Conservation (phyloP, 208 protist genomes). For the Acanthamoeba castellanii region DNA sequence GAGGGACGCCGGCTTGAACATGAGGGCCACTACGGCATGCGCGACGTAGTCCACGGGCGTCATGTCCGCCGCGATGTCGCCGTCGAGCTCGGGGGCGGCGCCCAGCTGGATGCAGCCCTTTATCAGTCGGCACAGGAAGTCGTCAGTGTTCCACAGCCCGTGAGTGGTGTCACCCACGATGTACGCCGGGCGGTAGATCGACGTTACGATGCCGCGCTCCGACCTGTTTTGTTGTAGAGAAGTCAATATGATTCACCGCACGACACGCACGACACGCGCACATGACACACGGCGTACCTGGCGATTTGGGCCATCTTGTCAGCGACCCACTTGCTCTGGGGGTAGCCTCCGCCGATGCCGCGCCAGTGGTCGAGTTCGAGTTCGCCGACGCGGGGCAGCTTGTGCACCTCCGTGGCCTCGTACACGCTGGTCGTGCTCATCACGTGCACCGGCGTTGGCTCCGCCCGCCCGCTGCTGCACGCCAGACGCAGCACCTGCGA, state of each 20-base stretch:
- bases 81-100: conserved; percentile 74
- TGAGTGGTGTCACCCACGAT: conserved; percentile 79
- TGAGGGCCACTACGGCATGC: conserved; percentile 72
- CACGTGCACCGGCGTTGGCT: conserved; percentile 65
- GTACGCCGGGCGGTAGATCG: conserved; percentile 82
- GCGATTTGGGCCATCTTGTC: conserved; percentile 80
- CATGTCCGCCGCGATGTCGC: conserved; percentile 78
- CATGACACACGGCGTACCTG: neutral
- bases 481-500: conserved; percentile 73
- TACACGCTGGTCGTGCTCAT: conserved; percentile 76
- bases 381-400: conserved; percentile 63
- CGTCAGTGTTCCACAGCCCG: conserved; percentile 83
- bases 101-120: conserved; percentile 84
- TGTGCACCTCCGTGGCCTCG: conserved; percentile 60
- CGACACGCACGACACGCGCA: neutral
- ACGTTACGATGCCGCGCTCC: conserved; percentile 76
- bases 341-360: conserved; percentile 84
- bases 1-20: neutral
- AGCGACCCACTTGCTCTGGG: conserved; percentile 86
- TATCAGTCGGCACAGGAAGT: conserved; percentile 85
- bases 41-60: conserved; percentile 83
- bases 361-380: conserved; percentile 59
- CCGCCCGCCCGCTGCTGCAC: neutral
- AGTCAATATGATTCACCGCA: neutral
- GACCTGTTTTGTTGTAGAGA: neutral